Percentiles rank a stretch among this genome's conserved stretches.
phyloP scores from a whole-genome alignment of 148 eudicot species.

The Talinum fruticosum region DNA sequence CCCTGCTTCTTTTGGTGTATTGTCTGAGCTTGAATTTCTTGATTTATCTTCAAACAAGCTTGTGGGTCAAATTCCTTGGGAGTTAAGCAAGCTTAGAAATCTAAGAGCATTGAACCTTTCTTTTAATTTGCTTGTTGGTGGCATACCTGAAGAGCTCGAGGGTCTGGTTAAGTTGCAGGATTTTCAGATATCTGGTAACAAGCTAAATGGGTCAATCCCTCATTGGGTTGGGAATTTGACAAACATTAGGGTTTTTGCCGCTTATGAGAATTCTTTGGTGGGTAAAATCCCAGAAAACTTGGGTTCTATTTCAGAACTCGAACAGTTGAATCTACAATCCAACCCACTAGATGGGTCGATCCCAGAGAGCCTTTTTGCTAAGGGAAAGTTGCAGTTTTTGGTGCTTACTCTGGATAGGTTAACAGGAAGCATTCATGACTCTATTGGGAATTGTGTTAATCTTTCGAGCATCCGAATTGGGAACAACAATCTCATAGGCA shows the following conservation, averaged over 20 bases:
- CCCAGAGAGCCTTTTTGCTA: constrained; percentile 67
- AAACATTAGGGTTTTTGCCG: constrained; percentile 64
- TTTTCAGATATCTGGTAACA: constrained; percentile 66
- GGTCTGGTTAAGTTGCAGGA: constrained; percentile 59
- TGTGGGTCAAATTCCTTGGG: constrained; percentile 51
- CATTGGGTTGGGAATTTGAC: constrained; percentile 80
- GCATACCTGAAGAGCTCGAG: constrained; percentile 64
- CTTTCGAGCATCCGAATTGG: constrained; percentile 87
- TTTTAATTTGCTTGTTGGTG: constrained; percentile 58
- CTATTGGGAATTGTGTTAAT: constrained; percentile 62
- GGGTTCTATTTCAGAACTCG: constrained; percentile 58
- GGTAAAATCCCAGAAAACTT: constrained; percentile 67
- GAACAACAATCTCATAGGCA: constrained; percentile 62
- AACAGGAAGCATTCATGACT: constrained; percentile 53
- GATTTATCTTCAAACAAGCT: constrained; percentile 84
- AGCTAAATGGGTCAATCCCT: constrained; percentile 76
- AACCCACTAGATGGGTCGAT: constrained; percentile 67
- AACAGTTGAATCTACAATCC: constrained; percentile 77
- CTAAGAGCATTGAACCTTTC: constrained; percentile 72
- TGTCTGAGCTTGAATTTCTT: constrained; percentile 78
- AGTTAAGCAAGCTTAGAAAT: constrained; percentile 52
- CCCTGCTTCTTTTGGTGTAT: constrained; percentile 56
- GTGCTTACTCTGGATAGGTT: constrained; percentile 69
- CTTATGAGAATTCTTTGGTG: constrained; percentile 71
- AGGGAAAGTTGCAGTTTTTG: constrained; percentile 55